phyloP scores from a whole-genome alignment of 2,329 filamentous ascomycete species.

The Teratosphaeria nubilosa region DNA sequence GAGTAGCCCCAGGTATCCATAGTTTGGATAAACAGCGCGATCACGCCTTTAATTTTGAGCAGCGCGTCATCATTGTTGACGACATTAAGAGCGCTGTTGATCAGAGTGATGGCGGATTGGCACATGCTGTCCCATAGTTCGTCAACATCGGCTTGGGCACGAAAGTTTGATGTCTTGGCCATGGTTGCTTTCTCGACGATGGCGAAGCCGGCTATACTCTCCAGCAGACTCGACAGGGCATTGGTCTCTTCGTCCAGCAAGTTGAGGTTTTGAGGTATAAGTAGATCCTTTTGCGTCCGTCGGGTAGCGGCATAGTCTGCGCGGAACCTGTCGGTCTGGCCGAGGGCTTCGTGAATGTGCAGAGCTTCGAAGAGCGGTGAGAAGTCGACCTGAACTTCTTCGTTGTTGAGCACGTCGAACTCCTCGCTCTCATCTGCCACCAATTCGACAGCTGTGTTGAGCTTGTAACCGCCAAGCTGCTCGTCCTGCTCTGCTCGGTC shows the following conservation, averaged over 20 bases:
- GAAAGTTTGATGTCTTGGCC: slow-evolving; percentile 71
- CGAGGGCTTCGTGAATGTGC: slow-evolving; percentile 91
- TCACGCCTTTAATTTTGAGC: slow-evolving; percentile 87
- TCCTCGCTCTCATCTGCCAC: slow-evolving; percentile 93
- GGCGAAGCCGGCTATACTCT: slow-evolving; percentile 90
- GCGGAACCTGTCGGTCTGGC: slow-evolving; percentile 83
- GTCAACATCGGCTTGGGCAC: slow-evolving; percentile 82
- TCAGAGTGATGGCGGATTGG: slow-evolving; percentile 70
- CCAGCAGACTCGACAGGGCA: slow-evolving; percentile 78
- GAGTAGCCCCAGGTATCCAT: slow-evolving; percentile 96
- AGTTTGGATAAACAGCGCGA: slow-evolving; percentile 92
- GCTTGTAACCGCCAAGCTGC: slow-evolving; percentile 71
- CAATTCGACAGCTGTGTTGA: slow-evolving; percentile 92
- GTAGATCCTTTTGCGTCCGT: slow-evolving; percentile 79
- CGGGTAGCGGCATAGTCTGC: slow-evolving; percentile 86
- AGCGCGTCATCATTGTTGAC: slow-evolving; percentile 84
- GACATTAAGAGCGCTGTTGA: slow-evolving; percentile 64
- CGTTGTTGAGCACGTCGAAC: slow-evolving; percentile 89
- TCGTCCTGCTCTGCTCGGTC: slow-evolving; percentile 67
- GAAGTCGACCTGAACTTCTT: slow-evolving; percentile 90
- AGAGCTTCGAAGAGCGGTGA: slow-evolving; percentile 87
- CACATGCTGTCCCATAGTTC: slow-evolving; percentile 99
- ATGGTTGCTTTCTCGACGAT: slow-evolving; percentile 94
- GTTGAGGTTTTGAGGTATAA: slow-evolving; percentile 67
- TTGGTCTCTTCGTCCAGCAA: slow-evolving; percentile 73